These are phyloP conservation scores for Phoma herbarum DNA, from an alignment of 2,329 filamentous ascomycete species.

Conservation along the genomic window DNA sequence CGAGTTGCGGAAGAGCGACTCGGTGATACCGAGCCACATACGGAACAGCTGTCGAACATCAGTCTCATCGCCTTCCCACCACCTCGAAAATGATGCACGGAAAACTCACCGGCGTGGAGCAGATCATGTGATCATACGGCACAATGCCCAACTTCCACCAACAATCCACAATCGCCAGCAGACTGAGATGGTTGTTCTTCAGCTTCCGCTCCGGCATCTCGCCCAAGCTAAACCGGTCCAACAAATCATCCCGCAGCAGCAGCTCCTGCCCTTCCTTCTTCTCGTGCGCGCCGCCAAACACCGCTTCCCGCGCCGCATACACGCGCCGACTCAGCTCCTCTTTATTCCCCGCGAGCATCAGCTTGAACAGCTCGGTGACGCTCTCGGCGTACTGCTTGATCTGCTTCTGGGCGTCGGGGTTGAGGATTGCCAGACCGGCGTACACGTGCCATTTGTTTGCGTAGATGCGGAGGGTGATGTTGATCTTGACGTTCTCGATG, in stretches of 20 bases:
- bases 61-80: background rate
- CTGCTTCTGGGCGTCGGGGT: constrained; percentile 89
- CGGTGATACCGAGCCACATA: constrained; percentile 95
- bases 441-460: constrained; percentile 99
- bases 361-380: constrained; percentile 93
- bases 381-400: constrained; percentile 93
- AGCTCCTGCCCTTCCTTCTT: constrained; percentile 65
- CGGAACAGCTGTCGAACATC: constrained; percentile 72
- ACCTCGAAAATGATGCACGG: background rate
- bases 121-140: constrained; percentile 99
- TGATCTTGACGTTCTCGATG: constrained; percentile 99
- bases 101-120: constrained; percentile 80
- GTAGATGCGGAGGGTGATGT: constrained; percentile 96
- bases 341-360: constrained; percentile 88
- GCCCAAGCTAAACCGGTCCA: constrained; percentile 88
- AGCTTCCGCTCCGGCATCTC: constrained; percentile 71
- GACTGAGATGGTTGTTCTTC: constrained; percentile 91
- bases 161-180: constrained; percentile 97
- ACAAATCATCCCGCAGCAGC: constrained; percentile 78
- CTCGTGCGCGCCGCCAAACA: constrained; percentile 66
- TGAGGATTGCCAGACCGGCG: constrained; percentile 94
- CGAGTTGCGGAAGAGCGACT: constrained; percentile 89
- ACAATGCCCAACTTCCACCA: constrained; percentile 95
- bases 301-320: constrained; percentile 78
- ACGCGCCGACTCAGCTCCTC: constrained; percentile 79